Evolutionary conservation across 2,329 filamentous ascomycete genomes (phyloP).

Genomic region (Phialocephala sp.): DNA sequence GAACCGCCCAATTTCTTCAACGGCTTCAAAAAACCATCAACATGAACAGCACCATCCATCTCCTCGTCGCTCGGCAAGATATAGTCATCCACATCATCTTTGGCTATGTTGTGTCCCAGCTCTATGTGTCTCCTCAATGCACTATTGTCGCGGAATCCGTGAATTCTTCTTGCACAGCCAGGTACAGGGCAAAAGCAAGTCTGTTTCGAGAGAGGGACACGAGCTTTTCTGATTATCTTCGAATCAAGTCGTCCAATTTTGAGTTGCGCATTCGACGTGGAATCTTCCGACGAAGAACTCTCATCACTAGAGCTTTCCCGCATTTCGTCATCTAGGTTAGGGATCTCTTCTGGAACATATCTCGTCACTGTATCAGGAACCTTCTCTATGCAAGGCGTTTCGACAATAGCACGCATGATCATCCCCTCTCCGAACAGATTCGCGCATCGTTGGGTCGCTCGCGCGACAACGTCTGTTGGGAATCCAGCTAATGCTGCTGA

Average conservation of each 20-base stretch:
- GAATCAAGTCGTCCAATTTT: neutral
- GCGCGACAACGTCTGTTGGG: slow-evolving; percentile 65
- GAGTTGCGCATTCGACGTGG: neutral
- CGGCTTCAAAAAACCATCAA: slow-evolving; percentile 69
- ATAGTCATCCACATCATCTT: slow-evolving; percentile 59
- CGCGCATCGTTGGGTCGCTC: slow-evolving; percentile 76
- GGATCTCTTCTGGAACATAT: slow-evolving; percentile 39
- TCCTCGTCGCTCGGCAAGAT: slow-evolving; percentile 46
- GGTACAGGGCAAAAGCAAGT: slow-evolving; percentile 45
- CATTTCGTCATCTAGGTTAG: slow-evolving; percentile 24
- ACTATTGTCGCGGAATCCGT: slow-evolving; percentile 46
- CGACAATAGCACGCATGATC: slow-evolving; percentile 48
- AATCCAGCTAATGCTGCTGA: slow-evolving; percentile 79
- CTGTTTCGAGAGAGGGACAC: neutral
- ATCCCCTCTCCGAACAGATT: slow-evolving; percentile 77
- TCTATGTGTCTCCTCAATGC: slow-evolving; percentile 52
- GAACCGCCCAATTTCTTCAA: slow-evolving; percentile 44
- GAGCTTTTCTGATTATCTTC: slow-evolving; percentile 1
- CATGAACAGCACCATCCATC: slow-evolving; percentile 67
- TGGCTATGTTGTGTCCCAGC: slow-evolving; percentile 49
- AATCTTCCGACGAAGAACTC: neutral
- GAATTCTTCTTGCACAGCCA: slow-evolving; percentile 45
- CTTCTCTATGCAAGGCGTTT: slow-evolving; percentile 26
- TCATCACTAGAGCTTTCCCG: slow-evolving; percentile 6
- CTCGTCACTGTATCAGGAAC: slow-evolving; percentile 21